phyloP scores from a whole-genome alignment of 805 yeast genomes.

The Ogataea kodamae region DNA sequence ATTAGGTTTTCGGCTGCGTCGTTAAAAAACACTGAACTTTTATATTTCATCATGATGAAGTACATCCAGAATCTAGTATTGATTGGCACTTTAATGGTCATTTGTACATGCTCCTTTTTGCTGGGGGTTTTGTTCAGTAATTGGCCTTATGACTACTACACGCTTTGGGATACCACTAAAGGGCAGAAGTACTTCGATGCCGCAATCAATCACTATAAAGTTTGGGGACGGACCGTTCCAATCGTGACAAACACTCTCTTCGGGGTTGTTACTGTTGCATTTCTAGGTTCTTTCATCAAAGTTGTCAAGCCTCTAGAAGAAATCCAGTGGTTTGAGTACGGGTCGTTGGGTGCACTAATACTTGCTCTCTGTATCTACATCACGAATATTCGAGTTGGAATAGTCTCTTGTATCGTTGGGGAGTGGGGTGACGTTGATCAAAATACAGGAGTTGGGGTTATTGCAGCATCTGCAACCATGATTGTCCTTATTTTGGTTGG shows the following conservation, averaged over 20 bases:
- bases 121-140: constrained; percentile 77
- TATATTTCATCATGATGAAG: constrained; percentile 15
- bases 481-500: constrained; percentile 69
- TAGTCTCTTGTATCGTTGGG: constrained; percentile 62
- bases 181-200: constrained; percentile 51
- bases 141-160: constrained; percentile 74
- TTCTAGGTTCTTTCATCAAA: constrained; percentile 70
- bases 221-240: constrained; percentile 65
- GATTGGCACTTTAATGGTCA: constrained; percentile 29
- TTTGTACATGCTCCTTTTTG: constrained; percentile 60
- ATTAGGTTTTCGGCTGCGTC: constrained; percentile 2
- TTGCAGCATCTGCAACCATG: constrained; percentile 85
- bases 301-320: constrained; percentile 86
- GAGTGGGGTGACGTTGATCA: constrained; percentile 93
- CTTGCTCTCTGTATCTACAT: constrained; percentile 74
- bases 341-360: constrained; percentile 70
- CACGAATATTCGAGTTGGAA: constrained; percentile 82
- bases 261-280: constrained; percentile 57
- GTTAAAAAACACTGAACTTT: constrained; percentile 1
- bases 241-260: constrained; percentile 62
- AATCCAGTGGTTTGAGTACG: constrained; percentile 85
- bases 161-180: constrained; percentile 61
- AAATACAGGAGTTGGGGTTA: constrained; percentile 81
- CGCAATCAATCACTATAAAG: constrained; percentile 70
- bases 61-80: constrained; percentile 34